Evolutionary conservation across 495 filamentous ascomycete species (phyloP), one percentile per base, ranked within the genome.

Genomic region (Aspergillus avenaceus): DNA sequence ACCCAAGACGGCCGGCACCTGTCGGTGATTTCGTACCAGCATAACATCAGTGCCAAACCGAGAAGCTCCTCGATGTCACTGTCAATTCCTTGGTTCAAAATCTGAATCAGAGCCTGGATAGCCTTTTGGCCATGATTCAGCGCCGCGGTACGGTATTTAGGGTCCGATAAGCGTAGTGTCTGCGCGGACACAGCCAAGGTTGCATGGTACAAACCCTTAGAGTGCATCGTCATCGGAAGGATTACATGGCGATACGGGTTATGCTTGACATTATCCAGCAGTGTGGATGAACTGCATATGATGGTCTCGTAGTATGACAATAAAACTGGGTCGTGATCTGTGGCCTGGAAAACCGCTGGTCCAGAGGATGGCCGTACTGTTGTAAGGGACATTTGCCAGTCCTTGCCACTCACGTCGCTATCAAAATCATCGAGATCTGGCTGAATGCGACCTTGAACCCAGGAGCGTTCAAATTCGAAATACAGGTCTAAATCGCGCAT

Each of bases 181-280:
- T 54, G 56, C 5, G 61, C 59, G 1, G 61, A 48, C 19, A 61
- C 50, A 18, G 61, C 58, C 13, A 64, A 38, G 0, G 61, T 58
- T 8, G 58, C 61, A 32, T 64, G 58, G 16, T 61, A 64, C 7
- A 61, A 47, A 1, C 58, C 55, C 43, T 64, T 41, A 2, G 55
- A 61, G 25, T 56, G 32, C 31, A 64, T 41, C 4, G 61, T 53
- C 59, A 64, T 64, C 9, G 59, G 61, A 4, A 64, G 46, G 41
- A 64, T 62, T 1, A 62, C 44, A 41, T 64, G 58, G 41, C 56
- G 59, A 50, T 64, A 62, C 8, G 61, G 59, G 22, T 62, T 64
- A 23, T 56, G 54, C 29, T 53, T 43, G 2, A 53, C 56, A 31
- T 62, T 59, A 29, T 62, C 59, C 31, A 62, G 45, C 19, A 64